These are phyloP conservation scores for Chytriomyces sp. DNA, from an alignment of 192 early-diverging fungal species.

Conservation along the genomic window DNA sequence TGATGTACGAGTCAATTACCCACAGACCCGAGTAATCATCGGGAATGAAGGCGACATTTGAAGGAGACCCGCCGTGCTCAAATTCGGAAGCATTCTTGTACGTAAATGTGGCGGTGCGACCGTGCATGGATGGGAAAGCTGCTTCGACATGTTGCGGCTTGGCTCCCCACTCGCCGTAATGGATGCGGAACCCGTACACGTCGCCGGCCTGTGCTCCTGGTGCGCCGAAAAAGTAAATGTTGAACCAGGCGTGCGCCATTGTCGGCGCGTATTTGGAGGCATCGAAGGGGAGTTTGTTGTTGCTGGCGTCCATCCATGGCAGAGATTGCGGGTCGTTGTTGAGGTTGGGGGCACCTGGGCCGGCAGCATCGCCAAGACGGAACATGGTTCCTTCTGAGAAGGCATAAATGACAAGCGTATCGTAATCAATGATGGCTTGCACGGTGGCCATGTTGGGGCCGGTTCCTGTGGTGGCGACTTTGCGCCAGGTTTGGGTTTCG, in stretches of 20 bases:
- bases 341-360: slow-evolving; percentile 6
- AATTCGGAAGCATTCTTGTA: slow-evolving; percentile 19
- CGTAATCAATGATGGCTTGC: slow-evolving; percentile 32
- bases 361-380: slow-evolving; percentile 30
- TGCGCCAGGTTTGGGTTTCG: slow-evolving; percentile 17
- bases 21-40: slow-evolving; percentile 24
- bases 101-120: slow-evolving; percentile 26
- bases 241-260: slow-evolving; percentile 28
- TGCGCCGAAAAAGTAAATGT: slow-evolving; percentile 36
- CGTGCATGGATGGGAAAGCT: slow-evolving; percentile 22
- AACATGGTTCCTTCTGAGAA: slow-evolving; percentile 21
- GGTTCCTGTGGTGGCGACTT: neutral
- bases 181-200: slow-evolving; percentile 30
- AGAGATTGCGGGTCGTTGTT: neutral
- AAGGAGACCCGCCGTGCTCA: slow-evolving; percentile 22
- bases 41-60: slow-evolving; percentile 30
- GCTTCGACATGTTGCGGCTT: slow-evolving; percentile 12
- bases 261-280: slow-evolving; percentile 16
- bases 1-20: slow-evolving; percentile 31
- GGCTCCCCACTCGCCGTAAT: slow-evolving; percentile 31
- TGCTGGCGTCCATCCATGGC: slow-evolving; percentile 23
- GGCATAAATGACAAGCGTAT: slow-evolving; percentile 36
- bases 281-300: slow-evolving; percentile 2
- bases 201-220: slow-evolving; percentile 17
- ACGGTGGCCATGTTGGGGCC: slow-evolving; percentile 11